Evolutionary conservation across 805 yeast genomes (phyloP).

Genomic region (Nadsonia fulvescens): DNA sequence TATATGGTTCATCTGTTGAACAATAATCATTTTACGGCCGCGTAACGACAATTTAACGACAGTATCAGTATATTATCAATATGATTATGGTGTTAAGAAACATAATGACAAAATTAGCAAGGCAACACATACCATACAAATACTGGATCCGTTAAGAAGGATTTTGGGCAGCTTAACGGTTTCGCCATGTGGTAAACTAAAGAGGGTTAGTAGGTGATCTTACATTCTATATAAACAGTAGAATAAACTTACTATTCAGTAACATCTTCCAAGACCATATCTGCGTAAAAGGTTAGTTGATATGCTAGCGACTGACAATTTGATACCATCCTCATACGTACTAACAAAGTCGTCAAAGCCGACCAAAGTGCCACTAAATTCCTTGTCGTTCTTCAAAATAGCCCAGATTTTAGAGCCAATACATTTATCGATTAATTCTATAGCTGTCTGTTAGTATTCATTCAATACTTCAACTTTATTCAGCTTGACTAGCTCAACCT

Average conservation of each 20-base stretch:
- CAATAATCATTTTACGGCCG: too few relatives aligned
- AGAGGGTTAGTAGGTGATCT: too few relatives aligned
- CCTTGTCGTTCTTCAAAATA: conserved; percentile 39
- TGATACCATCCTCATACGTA: too few relatives aligned
- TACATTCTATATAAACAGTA: too few relatives aligned
- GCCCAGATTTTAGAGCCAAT: conserved; percentile 69
- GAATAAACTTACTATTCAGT: conserved; percentile 29
- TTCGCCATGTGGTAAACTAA: conserved; percentile 9
- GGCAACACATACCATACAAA: conserved; percentile 19
- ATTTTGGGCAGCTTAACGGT: conserved; percentile 17
- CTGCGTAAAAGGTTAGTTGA: conserved; percentile 6
- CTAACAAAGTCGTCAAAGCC: conserved; percentile 94
- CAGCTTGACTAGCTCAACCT: too few relatives aligned
- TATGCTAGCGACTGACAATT: neutral
- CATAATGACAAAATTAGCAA: too few relatives aligned
- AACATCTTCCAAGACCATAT: conserved; percentile 73
- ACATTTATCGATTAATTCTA: conserved; percentile 76
- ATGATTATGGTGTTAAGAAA: too few relatives aligned
- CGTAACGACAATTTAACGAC: too few relatives aligned
- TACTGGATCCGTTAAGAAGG: conserved; percentile 22
- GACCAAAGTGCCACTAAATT: conserved; percentile 71
- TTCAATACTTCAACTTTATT: too few relatives aligned
- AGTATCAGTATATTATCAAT: too few relatives aligned
- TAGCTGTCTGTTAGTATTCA: too few relatives aligned
- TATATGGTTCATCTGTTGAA: too few relatives aligned